Evolutionary conservation across 177 flowering plant genomes (phyloP), one percentile per base, ranked within the genome.

Genomic region (Telopea speciosissima): DNA sequence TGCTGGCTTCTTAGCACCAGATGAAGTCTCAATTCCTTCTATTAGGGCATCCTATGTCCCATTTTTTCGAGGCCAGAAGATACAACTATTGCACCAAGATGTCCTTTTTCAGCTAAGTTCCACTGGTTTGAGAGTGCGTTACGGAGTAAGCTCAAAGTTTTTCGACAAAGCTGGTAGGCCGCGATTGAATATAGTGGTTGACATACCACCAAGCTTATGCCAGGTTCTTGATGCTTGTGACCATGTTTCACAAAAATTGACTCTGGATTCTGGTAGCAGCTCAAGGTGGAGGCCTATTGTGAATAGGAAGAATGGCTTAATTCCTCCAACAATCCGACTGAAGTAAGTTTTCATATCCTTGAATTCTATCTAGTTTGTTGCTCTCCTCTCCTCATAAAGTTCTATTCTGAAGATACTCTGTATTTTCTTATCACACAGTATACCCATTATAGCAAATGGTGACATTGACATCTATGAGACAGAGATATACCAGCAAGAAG

Each of bases 231-330:
- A 91, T 61, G 80, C 75, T 44, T 90, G 91, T 77, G 93, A 95
- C 74, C 64, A 65, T 54, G 73, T 79, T 67, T 92, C 89, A 12
- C 81, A 80, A 65, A 85, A 75, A 77, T 56, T 79, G 68, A 83
- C 70, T 26, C 31, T 68, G 74, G 93, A 89, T 24, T 89, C 92
- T 62, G 89, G 93, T 62, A 86, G 96, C 79, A 73, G 73, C 79
- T 91, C 98, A 63, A 90, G 88, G n/a, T 95, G 98, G 98, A 85
- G 87, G 79, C 87, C 87, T 70, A 78, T 82, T 31, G 94, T 95
- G 52, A 77, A 62, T 36, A 78, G 90, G 68, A 89, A 82, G 80
- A 66, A 69, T 68, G 90, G 89, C 73, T 90, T 67, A 65, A 87
- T 86, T 80, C 76, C 74, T 59, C 82, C 97, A 49, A 88, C 91